Conservation (phyloP, 495 filamentous ascomycete genomes). For the Neurospora sp. region DNA sequence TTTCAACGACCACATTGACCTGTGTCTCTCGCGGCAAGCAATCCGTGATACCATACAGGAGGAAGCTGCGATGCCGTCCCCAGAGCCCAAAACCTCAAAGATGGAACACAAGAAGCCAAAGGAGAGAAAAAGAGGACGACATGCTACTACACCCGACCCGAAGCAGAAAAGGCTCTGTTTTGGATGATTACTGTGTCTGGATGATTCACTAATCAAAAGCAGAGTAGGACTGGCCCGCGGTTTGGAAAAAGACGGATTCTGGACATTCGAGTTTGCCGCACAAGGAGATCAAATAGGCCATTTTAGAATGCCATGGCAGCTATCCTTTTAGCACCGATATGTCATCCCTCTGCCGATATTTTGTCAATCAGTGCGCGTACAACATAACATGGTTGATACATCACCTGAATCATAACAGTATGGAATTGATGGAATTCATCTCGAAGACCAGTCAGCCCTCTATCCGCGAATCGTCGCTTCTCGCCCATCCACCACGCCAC, state of each 20-base stretch:
- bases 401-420: neutral
- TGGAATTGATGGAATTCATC: neutral
- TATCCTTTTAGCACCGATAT: neutral
- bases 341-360: neutral
- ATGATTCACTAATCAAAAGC: neutral
- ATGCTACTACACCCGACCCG: conserved; percentile 22
- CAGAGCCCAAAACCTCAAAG: conserved; percentile 1
- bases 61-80: conserved; percentile 14
- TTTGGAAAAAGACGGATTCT: neutral
- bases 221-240: neutral
- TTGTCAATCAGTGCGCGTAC: neutral
- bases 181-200: conserved; percentile 10
- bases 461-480: neutral
- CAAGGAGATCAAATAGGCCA: neutral
- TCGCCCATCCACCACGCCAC: neutral
- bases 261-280: neutral
- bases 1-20: conserved; percentile 93
- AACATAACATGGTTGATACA: neutral
- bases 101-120: conserved; percentile 24
- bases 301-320: neutral
- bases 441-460: neutral
- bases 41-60: conserved; percentile 73
- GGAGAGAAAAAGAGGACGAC: conserved; percentile 27
- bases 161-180: conserved; percentile 38
- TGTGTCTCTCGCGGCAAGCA: conserved; percentile 75